A percentile compares a stretch with the other conserved stretches of the same genome.
Conservation (phyloP, 257 asterid species). For the Solanum etuberosum region DNA sequence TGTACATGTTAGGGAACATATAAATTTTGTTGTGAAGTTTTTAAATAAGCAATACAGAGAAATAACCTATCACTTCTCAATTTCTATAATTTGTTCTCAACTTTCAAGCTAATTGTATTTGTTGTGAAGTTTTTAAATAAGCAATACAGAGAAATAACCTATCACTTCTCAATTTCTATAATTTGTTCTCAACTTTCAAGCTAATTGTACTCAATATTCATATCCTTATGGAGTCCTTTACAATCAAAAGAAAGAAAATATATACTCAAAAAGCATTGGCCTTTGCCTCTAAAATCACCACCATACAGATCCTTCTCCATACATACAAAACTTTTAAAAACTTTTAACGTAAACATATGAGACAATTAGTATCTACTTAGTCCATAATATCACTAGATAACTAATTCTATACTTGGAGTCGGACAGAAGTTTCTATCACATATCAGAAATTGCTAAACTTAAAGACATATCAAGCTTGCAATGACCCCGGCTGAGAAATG, state of each 20-base stretch:
- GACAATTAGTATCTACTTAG: background rate
- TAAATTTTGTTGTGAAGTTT: background rate
- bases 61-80: background rate
- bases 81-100: background rate
- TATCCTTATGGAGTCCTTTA: background rate
- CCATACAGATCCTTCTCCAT: background rate
- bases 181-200: background rate
- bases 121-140: background rate
- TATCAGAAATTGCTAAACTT: background rate
- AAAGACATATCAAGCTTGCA: background rate
- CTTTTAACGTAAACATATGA: background rate
- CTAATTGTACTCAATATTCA: background rate
- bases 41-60: background rate
- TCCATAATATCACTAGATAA: background rate
- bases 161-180: background rate
- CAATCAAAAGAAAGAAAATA: background rate
- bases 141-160: background rate
- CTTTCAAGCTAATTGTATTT: background rate
- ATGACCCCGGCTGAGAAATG: background rate
- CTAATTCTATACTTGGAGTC: background rate
- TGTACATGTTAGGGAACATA: background rate
- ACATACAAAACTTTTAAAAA: background rate
- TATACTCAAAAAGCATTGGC: background rate
- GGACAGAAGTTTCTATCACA: background rate
- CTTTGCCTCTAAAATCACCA: background rate